Percentiles rank a stretch among this genome's conserved stretches.
These are phyloP conservation scores for Coniochaeta ligniaria DNA, from an alignment of 2,329 filamentous ascomycete genomes.

Conservation along the genomic window DNA sequence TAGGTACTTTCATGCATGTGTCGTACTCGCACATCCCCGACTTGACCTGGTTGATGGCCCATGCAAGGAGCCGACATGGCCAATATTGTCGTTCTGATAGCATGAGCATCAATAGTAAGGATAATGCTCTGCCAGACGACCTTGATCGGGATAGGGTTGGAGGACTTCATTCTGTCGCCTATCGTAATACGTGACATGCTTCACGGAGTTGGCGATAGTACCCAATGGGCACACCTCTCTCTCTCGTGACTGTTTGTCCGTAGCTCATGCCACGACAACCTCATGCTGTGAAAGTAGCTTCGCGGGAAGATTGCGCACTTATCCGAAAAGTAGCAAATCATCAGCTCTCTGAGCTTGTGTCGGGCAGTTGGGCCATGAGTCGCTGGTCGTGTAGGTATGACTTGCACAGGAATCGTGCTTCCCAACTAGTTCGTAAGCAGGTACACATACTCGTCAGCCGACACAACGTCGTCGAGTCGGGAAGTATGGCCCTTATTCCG, in stretches of 20 bases:
- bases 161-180: neutral
- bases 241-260: neutral
- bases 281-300: neutral
- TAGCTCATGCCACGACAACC: neutral
- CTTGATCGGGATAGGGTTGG: neutral
- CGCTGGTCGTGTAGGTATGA: neutral
- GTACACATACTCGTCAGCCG: neutral
- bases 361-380: neutral
- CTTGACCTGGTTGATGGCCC: neutral
- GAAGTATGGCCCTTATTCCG: slow-evolving; percentile 26
- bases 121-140: neutral
- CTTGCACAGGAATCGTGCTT: neutral
- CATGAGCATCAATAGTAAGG: neutral
- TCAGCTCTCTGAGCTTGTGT: neutral
- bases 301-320: neutral
- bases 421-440: neutral
- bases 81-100: neutral
- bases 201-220: neutral
- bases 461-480: neutral
- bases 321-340: neutral
- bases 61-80: neutral
- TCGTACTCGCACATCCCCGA: neutral
- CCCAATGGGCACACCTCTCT: neutral
- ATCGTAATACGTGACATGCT: neutral
- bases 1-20: neutral